A percentile compares a stretch with the other conserved stretches of the same genome.
Conservation (phyloP, 2,329 filamentous ascomycete genomes). For the Botrytis hyacinthi region DNA sequence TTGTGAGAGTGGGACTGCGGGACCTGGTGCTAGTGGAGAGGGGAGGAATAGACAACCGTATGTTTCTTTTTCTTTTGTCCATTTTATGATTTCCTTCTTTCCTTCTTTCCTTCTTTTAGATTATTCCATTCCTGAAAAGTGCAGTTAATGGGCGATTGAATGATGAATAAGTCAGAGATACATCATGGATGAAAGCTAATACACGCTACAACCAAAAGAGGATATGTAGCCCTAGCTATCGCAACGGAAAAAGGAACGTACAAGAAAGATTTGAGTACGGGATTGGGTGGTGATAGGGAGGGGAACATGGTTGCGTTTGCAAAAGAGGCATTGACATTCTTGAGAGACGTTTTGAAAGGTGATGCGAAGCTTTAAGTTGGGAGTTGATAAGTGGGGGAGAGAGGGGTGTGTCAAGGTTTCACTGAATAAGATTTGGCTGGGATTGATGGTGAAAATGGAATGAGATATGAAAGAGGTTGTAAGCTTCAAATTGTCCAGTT, state of each 20-base stretch:
- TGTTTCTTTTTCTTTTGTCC: conserved; percentile 24
- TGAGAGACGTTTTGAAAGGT: conserved; percentile 53
- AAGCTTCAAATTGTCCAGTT: neutral
- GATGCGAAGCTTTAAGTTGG: conserved; percentile 36
- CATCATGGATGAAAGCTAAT: neutral
- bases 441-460: neutral
- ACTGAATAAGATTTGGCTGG: neutral
- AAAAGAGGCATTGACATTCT: conserved; percentile 52
- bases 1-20: conserved; percentile 62
- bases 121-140: neutral
- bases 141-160: neutral
- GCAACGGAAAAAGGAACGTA: conserved; percentile 50
- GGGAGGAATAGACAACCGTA: conserved; percentile 56
- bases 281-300: conserved; percentile 51
- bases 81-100: neutral
- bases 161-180: no score
- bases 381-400: no score
- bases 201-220: conserved; percentile 39
- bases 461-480: neutral
- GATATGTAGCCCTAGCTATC: conserved; percentile 64
- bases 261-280: conserved; percentile 56
- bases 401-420: rapidly evolving
- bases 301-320: conserved; percentile 64
- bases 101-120: neutral
- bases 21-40: conserved; percentile 57